Evolutionary conservation across 2,329 filamentous ascomycete genomes (phyloP).

Genomic region (Diplodia intermedia): DNA sequence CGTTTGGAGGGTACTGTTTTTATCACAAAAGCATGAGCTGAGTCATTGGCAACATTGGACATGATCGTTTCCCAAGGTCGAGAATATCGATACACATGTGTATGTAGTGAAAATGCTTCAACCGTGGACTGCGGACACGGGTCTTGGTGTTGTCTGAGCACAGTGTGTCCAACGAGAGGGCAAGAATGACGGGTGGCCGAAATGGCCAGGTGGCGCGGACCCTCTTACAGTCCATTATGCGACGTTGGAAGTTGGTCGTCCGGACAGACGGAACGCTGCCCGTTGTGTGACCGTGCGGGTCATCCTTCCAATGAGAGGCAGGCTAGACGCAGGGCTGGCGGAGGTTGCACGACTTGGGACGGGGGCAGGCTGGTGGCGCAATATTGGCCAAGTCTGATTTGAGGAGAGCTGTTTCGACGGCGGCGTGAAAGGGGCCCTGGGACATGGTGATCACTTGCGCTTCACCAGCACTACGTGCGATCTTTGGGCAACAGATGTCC

Average conservation of each 20-base stretch:
- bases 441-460: background rate
- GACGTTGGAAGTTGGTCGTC: conserved; percentile 12
- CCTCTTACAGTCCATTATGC: background rate
- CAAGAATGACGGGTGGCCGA: background rate
- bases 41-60: background rate
- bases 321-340: background rate
- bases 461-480: conserved; percentile 11
- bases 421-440: background rate
- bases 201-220: background rate
- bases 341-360: conserved; percentile 9
- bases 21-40: background rate
- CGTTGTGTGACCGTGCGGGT: conserved; percentile 8
- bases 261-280: background rate
- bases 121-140: no score
- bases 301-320: conserved; percentile 7
- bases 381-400: background rate
- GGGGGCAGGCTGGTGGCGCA: conserved; percentile 2
- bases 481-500: conserved; percentile 14
- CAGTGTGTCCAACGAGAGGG: background rate
- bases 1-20: background rate
- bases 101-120: background rate
- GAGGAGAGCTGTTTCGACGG: background rate
- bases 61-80: background rate
- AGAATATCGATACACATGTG: background rate
- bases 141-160: no score